Percentiles rank a stretch among this genome's conserved stretches.
These are phyloP conservation scores for Vanrija humicola DNA, from an alignment of 1,284 basidiomycete species.

Conservation along the genomic window DNA sequence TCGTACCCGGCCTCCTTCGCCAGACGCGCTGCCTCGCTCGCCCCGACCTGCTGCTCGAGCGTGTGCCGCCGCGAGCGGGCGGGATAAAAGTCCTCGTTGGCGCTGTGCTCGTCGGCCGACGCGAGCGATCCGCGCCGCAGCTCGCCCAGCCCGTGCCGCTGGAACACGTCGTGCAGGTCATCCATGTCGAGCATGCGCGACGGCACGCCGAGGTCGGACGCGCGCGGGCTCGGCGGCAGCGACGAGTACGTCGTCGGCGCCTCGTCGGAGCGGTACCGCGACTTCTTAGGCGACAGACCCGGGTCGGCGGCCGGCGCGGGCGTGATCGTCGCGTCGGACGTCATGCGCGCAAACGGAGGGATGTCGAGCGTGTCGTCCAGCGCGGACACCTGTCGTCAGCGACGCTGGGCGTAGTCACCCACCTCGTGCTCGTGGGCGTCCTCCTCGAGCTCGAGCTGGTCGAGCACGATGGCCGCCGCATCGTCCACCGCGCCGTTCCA, in stretches of 20 bases:
- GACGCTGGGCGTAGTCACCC: not conserved
- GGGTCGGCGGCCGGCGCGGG: not conserved
- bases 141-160: slow-evolving; percentile 2
- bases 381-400: slow-evolving; percentile 1
- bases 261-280: slow-evolving; percentile 2
- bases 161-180: slow-evolving; percentile 4
- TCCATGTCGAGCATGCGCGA: slow-evolving; percentile 1
- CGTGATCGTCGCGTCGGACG: not conserved
- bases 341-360: not conserved
- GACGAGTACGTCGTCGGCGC: slow-evolving; percentile 38
- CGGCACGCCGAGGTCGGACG: slow-evolving; percentile 9
- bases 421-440: slow-evolving; percentile 7
- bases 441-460: not conserved
- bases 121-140: not conserved
- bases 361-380: slow-evolving; percentile 2
- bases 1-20: too few species aligned
- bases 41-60: not conserved
- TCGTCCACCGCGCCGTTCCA: too few species aligned
- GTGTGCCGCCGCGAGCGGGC: slow-evolving; percentile 12
- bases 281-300: not conserved
- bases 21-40: too few species aligned
- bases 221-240: slow-evolving; percentile 38
- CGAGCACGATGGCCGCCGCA: not conserved
- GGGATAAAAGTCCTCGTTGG: slow-evolving; percentile 14
- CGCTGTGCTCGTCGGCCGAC: not conserved